A percentile compares a stretch with the other conserved stretches of the same genome.
phyloP scores from a whole-genome alignment of 73 alveolate species.

The Paramecium sonneborni region DNA sequence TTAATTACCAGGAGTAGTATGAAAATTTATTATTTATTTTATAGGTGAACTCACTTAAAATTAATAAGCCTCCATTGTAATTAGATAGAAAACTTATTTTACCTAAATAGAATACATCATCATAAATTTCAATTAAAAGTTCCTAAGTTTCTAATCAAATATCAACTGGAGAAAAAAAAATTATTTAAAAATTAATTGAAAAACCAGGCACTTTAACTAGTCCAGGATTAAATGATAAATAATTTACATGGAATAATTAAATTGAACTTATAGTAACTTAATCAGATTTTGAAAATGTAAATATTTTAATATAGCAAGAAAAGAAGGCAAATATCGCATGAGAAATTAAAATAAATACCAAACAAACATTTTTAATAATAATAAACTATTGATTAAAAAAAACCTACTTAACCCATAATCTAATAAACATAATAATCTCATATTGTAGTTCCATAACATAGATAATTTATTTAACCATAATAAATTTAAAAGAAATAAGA shows the following conservation, averaged over 20 bases:
- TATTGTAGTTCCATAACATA: not conserved
- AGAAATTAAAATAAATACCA: not conserved
- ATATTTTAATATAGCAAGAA: slow-evolving; percentile 3
- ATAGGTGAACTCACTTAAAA: not conserved
- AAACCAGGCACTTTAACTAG: not conserved
- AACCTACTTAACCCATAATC: not conserved
- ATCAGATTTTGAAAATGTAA: not conserved
- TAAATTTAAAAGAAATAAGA: not conserved
- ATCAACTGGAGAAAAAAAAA: not conserved
- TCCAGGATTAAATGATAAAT: not conserved
- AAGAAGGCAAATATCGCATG: slow-evolving; percentile 26
- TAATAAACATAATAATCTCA: not conserved
- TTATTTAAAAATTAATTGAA: not conserved
- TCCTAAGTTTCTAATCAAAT: not conserved
- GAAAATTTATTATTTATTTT: not conserved
- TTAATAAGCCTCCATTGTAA: not conserved
- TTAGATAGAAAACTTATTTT: not conserved
- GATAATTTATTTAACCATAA: not conserved
- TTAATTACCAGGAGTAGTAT: not conserved
- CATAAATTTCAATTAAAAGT: not conserved
- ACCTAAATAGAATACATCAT: not conserved
- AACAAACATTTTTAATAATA: not conserved
- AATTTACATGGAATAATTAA: slow-evolving; percentile 18
- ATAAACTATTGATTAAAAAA: not conserved
- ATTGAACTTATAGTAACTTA: not conserved